Conservation (phyloP, 78 protist species). For the Reticulomyxa filosa region DNA sequence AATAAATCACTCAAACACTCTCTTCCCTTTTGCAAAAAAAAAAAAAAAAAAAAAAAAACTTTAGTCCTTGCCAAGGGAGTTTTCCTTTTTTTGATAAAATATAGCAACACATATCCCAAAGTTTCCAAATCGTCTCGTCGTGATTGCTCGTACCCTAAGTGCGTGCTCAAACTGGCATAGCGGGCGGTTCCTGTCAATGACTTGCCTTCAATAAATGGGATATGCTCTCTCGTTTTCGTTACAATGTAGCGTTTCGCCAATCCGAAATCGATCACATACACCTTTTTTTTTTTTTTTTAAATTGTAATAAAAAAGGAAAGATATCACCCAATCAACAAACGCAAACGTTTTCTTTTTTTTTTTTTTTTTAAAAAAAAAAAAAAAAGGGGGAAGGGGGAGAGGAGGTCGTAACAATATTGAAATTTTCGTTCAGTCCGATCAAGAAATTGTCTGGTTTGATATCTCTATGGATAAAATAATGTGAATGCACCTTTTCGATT, state of each 20-base stretch:
- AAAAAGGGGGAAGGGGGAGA: too few species aligned
- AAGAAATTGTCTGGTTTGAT: conserved; percentile 86
- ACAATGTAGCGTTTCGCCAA: conserved; percentile 82
- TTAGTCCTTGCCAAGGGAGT: conserved; percentile 95
- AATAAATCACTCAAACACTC: too few species aligned
- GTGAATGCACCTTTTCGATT: conserved; percentile 46
- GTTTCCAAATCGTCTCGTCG: conserved; percentile 71
- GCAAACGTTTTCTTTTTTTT: too few species aligned
- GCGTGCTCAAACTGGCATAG: conserved; percentile 74
- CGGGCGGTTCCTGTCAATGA: conserved; percentile 88
- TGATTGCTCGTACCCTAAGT: conserved; percentile 59
- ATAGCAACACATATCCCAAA: conserved; percentile 71
- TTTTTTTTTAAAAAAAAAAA: too few species aligned
- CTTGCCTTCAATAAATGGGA: conserved; percentile 81
- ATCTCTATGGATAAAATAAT: conserved; percentile 73
- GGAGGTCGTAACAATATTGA: too few species aligned
- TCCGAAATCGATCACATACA: not conserved
- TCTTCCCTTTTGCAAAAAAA: too few species aligned
- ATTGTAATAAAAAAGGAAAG: too few species aligned
- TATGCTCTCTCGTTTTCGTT: conserved; percentile 72
- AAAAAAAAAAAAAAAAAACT: too few species aligned
- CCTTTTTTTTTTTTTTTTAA: too few species aligned
- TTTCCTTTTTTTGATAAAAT: conserved; percentile 67
- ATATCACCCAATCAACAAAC: too few species aligned
- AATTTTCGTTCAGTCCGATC: conserved; percentile 41